Percentiles rank a stretch among this genome's conserved stretches.
Evolutionary conservation across 345 rosid species (phyloP).

Genomic region (Moringa oleifera): DNA sequence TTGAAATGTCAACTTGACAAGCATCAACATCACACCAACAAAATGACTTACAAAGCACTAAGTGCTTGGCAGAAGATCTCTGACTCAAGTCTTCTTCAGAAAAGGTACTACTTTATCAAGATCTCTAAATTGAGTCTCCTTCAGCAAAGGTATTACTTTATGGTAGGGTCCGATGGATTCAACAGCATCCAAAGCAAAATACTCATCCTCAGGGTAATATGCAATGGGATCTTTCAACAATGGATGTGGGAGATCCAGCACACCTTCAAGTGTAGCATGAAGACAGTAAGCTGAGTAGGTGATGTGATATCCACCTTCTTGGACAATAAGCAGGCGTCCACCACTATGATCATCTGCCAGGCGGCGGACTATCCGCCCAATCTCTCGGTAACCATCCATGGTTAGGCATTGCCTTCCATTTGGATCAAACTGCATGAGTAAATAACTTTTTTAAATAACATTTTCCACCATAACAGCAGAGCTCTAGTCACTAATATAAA

Average conservation of each 20-base stretch:
- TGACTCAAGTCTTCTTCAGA: too few relatives aligned
- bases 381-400: conserved; percentile 70
- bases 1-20: too few relatives aligned
- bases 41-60: too few relatives aligned
- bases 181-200: conserved; percentile 42
- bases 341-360: conserved; percentile 45
- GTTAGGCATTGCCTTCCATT: conserved; percentile 90
- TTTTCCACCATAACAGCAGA: not conserved
- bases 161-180: conserved; percentile 46
- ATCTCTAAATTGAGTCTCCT: conserved; percentile 27
- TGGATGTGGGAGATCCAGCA: conserved; percentile 49
- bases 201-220: conserved; percentile 75
- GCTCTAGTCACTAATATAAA: not conserved
- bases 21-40: not conserved
- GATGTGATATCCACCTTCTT: conserved; percentile 89
- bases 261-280: conserved; percentile 85
- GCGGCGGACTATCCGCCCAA: conserved; percentile 42
- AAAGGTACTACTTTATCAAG: too few relatives aligned
- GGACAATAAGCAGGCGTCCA: conserved; percentile 74
- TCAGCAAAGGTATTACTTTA: conserved; percentile 40
- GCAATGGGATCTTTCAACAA: conserved; percentile 57
- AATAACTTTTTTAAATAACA: too few relatives aligned
- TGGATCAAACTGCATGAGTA: conserved; percentile 66
- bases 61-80: too few relatives aligned
- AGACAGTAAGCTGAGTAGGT: conserved; percentile 90